These are phyloP conservation scores for Pyrus pyrifolia DNA, from an alignment of 306 rosid species.

Conservation along the genomic window DNA sequence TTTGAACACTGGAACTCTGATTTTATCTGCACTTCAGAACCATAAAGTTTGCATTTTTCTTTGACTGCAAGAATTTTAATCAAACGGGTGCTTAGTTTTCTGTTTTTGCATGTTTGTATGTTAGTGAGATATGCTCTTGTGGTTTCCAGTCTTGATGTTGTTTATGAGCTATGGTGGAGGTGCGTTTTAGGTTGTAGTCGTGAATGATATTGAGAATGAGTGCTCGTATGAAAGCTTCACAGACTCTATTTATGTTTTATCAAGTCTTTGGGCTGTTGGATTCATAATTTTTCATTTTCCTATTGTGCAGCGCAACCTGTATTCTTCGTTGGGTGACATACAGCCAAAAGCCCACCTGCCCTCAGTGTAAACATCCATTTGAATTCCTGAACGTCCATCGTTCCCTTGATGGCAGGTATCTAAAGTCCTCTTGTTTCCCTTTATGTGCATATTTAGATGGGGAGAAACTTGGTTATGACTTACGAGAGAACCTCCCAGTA, in stretches of 20 bases:
- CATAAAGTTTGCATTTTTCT: too few relatives aligned
- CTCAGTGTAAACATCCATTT: slow-evolving; percentile 88
- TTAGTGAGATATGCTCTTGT: neutral
- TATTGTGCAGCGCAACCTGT: slow-evolving; percentile 65
- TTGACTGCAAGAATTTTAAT: neutral
- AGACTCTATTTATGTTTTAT: neutral
- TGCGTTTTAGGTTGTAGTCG: neutral
- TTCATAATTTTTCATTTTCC: neutral
- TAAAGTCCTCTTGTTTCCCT: neutral
- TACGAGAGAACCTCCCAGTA: neutral
- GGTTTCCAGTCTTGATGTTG: neutral
- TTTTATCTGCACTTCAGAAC: too few relatives aligned
- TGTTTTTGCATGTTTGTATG: neutral
- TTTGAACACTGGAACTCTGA: too few relatives aligned
- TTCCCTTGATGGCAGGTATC: slow-evolving; percentile 89
- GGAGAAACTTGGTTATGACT: neutral
- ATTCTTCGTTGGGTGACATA: slow-evolving; percentile 92
- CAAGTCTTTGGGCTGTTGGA: neutral
- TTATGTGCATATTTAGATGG: neutral
- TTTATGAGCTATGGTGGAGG: neutral
- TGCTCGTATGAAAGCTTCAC: neutral
- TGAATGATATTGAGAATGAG: neutral
- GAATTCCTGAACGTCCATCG: slow-evolving; percentile 83
- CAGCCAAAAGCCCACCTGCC: slow-evolving; percentile 59
- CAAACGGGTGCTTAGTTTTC: neutral